Evolutionary conservation across 2,329 filamentous ascomycete genomes (phyloP), one percentile per base, ranked within the genome.

Genomic region (Trichothecium sympodiale): DNA sequence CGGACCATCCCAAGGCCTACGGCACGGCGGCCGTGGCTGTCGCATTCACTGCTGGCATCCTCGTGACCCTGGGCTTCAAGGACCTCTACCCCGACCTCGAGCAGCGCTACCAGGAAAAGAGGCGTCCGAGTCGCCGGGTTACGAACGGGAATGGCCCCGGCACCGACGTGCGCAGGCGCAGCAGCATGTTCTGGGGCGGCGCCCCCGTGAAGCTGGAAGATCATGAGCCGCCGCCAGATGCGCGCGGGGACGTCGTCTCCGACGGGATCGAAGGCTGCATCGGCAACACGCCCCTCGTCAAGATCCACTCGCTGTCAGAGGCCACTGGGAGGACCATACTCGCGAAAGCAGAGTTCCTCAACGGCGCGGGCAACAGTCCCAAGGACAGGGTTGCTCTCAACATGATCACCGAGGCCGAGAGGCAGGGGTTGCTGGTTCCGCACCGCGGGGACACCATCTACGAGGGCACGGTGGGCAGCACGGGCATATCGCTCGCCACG

Each of bases 381-480:
- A 98, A 98, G 59, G 91, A 98, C 59, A 77, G 91, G 36, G 91
- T 98, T 12, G 91, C 91, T 2, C 70, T 96, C 27, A 83, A 74
- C 59, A 93, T 96, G 68, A 94, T 98, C 54, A 63, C 76, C 31
- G 61, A 78, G 56, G 91, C 88, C 30, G 91, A 98, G 65, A 70
- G 75, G 41, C 62, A 72, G 33, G 87, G 87, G 3, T 65, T 88
- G 14, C 62, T 98, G 31, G 71, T 69, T 0, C 89, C 91, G 0
- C 68, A 82, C 46, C 79, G 82, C 16, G 89, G 89, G 41, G 91
- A 98, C 56, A 93, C 84, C 30, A 87, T 98, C 50, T 98, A 96
- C 59, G 91, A 98, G 64, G 91, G 91, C 45, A 98, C 91, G 2
- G 88, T 94, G 13, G 91, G 91, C 40, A 94, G 85, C 53, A 98